Conservation (phyloP, 2,329 filamentous ascomycete genomes). For the Bisporella sp. region DNA sequence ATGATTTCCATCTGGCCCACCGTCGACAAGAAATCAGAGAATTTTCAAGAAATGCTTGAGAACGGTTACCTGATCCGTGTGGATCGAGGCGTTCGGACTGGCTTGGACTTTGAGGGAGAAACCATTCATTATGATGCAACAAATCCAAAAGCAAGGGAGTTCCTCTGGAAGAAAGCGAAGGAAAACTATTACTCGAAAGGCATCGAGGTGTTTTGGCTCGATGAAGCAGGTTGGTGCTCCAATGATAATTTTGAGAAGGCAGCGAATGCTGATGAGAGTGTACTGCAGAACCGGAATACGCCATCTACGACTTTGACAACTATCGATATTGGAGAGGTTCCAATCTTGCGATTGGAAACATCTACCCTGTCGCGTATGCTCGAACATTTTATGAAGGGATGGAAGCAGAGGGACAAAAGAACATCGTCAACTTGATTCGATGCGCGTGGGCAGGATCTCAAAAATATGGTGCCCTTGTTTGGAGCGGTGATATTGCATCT, state of each 20-base stretch:
- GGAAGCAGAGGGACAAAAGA: constrained; percentile 41
- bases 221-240: constrained; percentile 42
- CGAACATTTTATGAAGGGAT: constrained; percentile 54
- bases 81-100: constrained; percentile 51
- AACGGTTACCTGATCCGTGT: constrained; percentile 52
- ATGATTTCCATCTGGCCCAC: constrained; percentile 68
- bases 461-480: constrained; percentile 57
- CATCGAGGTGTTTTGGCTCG: constrained; percentile 60
- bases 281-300: constrained; percentile 51
- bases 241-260: no score
- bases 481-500: constrained; percentile 60
- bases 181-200: constrained; percentile 41
- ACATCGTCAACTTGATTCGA: constrained; percentile 52
- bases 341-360: constrained; percentile 50
- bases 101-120: constrained; percentile 52
- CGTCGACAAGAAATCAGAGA: constrained; percentile 50
- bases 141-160: constrained; percentile 50
- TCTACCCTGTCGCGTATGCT: constrained; percentile 52
- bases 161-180: constrained; percentile 52
- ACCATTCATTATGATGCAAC: constrained; percentile 58
- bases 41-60: constrained; percentile 55
- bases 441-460: constrained; percentile 54
- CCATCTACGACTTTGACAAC: constrained; percentile 58
- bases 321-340: constrained; percentile 53
- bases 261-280: background rate